These are phyloP conservation scores for Ceratocystiopsis minuta DNA, from an alignment of 2,329 filamentous ascomycete genomes.

Conservation along the genomic window DNA sequence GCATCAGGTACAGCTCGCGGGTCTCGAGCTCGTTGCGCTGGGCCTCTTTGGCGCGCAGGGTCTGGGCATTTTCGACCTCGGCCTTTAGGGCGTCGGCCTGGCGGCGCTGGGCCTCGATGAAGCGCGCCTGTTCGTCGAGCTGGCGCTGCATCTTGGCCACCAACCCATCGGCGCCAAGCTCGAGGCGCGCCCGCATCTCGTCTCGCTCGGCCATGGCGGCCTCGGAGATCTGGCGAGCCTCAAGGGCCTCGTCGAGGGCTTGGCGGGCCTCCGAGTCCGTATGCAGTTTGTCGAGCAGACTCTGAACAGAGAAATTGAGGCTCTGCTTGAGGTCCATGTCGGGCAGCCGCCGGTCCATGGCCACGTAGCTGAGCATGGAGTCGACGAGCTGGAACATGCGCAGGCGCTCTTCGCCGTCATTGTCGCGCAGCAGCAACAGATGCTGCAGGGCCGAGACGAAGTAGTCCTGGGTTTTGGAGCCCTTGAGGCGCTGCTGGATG, in stretches of 20 bases:
- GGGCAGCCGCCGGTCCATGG: constrained; percentile 87
- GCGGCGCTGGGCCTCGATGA: constrained; percentile 75
- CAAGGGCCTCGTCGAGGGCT: constrained; percentile 77
- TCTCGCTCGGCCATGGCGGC: constrained; percentile 91
- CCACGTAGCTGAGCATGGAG: constrained; percentile 96
- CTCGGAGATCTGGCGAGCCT: constrained; percentile 83
- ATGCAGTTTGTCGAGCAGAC: constrained; percentile 82
- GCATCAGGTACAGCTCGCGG: constrained; percentile 92
- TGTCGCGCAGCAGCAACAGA: constrained; percentile 78
- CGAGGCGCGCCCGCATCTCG: constrained; percentile 77
- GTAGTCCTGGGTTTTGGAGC: constrained; percentile 80
- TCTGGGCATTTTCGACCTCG: constrained; percentile 73
- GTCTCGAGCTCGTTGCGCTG: constrained; percentile 94
- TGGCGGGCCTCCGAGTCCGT: constrained; percentile 90
- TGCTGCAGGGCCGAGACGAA: constrained; percentile 93
- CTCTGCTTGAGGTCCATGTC: constrained; percentile 98
- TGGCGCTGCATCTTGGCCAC: constrained; percentile 86
- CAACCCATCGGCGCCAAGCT: constrained; percentile 80
- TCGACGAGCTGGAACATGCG: constrained; percentile 97
- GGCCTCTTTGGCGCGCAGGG: constrained; percentile 71
- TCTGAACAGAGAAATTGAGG: constrained; percentile 93
- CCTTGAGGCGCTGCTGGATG: constrained; percentile 68
- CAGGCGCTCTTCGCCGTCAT: constrained; percentile 77
- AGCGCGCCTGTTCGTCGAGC: constrained; percentile 76
- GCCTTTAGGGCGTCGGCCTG: constrained; percentile 79